Evolutionary conservation across 176 grass and related monocot species (phyloP).

Genomic region (Chrysopogon serrulatus): DNA sequence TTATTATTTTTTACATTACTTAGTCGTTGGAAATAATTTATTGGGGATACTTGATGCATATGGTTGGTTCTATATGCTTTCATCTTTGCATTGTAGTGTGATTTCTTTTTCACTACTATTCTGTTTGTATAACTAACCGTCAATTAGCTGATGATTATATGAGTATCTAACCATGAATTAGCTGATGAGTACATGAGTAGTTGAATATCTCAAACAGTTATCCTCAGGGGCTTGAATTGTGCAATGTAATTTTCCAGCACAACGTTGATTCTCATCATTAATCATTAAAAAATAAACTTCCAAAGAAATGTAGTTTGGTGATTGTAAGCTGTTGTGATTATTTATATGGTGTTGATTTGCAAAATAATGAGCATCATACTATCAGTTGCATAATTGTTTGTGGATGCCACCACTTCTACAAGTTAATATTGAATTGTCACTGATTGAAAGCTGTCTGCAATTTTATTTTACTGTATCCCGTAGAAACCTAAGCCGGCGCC

Average conservation of each 20-base stretch:
- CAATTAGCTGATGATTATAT: too few relatives aligned
- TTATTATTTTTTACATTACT: not conserved
- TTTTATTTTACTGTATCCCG: constrained; percentile 5
- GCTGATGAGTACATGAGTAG: not conserved
- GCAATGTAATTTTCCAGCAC: not conserved
- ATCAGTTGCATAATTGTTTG: not conserved
- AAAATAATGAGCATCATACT: not conserved
- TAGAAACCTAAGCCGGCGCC: constrained; percentile 62
- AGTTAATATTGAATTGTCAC: not conserved
- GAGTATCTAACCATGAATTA: not conserved
- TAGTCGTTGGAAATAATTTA: not conserved
- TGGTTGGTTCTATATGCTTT: not conserved
- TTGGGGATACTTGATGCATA: not conserved
- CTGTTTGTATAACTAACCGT: not conserved
- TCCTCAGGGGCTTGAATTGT: not conserved
- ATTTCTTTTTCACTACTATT: not conserved
- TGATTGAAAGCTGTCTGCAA: constrained; percentile 5
- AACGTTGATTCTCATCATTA: not conserved
- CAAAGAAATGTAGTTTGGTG: not conserved
- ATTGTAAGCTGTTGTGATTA: not conserved
- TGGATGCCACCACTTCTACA: not conserved
- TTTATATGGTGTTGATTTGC: constrained; percentile 3
- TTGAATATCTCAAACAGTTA: not conserved
- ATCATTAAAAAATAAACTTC: not conserved
- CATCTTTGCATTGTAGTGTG: not conserved